Conservation (phyloP, 148 eudicot species). For the Camellia granthamiana region DNA sequence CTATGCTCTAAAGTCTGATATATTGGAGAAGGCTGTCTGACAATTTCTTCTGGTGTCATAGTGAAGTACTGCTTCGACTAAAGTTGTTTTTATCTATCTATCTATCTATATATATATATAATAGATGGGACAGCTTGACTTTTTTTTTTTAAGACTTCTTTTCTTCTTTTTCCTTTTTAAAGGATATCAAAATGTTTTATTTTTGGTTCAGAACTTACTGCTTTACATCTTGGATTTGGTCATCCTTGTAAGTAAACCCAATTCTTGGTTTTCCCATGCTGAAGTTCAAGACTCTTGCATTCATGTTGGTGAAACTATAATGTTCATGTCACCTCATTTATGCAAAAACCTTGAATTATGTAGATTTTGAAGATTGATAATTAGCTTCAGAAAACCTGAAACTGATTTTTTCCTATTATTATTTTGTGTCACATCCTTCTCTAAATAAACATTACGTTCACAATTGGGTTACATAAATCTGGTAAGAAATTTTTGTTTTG, state of each 20-base stretch:
- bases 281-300: slow-evolving; percentile 75
- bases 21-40: background rate
- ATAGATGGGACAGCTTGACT: background rate
- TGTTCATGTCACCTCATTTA: too few relatives aligned
- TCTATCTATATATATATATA: background rate
- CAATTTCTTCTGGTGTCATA: background rate
- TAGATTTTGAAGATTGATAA: too few relatives aligned
- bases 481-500: too few relatives aligned
- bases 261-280: slow-evolving; percentile 93
- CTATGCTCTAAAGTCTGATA: background rate
- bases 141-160: background rate
- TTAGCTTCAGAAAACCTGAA: too few relatives aligned
- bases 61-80: background rate
- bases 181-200: background rate
- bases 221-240: slow-evolving; percentile 44
- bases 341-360: too few relatives aligned
- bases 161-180: too few relatives aligned
- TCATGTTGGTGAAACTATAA: slow-evolving; percentile 48
- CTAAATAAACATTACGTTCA: too few relatives aligned
- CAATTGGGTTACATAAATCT: too few relatives aligned
- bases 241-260: slow-evolving; percentile 65
- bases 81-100: too few relatives aligned
- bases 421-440: too few relatives aligned
- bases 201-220: slow-evolving; percentile 23
- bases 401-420: too few relatives aligned